These are phyloP conservation scores for Aspergillus piperis DNA, from an alignment of 2,329 filamentous ascomycete species.

Conservation along the genomic window DNA sequence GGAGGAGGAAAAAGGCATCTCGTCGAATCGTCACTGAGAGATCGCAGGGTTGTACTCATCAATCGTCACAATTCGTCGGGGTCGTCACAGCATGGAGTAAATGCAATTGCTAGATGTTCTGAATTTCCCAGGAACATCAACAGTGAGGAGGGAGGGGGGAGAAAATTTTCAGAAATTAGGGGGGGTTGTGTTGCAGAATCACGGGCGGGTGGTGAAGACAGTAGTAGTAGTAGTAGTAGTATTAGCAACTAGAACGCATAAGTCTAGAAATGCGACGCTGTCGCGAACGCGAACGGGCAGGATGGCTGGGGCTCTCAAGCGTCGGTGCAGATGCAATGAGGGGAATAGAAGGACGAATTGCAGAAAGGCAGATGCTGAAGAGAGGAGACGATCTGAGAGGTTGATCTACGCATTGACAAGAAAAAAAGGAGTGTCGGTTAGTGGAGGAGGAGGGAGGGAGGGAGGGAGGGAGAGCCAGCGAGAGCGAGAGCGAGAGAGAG, in stretches of 20 bases:
- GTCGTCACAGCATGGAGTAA: slow-evolving; percentile 26
- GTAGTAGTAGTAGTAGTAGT: background rate
- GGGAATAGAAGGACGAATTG: background rate
- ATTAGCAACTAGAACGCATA: slow-evolving; percentile 23
- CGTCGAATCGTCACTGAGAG: slow-evolving; percentile 21
- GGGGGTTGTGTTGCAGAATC: slow-evolving; percentile 10
- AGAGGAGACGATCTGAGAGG: slow-evolving; percentile 4
- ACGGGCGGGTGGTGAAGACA: slow-evolving; percentile 12
- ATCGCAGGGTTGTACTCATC: slow-evolving; percentile 25
- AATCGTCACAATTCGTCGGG: slow-evolving; percentile 27
- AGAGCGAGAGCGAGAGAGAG: no score
- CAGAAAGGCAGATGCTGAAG: slow-evolving; percentile 2
- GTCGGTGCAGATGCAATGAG: slow-evolving; percentile 1
- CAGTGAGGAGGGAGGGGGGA: background rate
- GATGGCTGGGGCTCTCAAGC: slow-evolving; percentile 7
- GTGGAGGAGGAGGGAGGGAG: slow-evolving; percentile 1
- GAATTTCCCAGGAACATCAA: slow-evolving; percentile 16
- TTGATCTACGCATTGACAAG: slow-evolving; percentile 15
- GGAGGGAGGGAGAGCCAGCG: no score
- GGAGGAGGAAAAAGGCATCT: slow-evolving; percentile 34
- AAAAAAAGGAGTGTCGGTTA: slow-evolving; percentile 17
- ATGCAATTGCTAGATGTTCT: slow-evolving; percentile 13
- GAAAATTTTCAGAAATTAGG: slow-evolving; percentile 19
- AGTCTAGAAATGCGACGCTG: slow-evolving; percentile 24
- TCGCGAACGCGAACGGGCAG: slow-evolving; percentile 16